Evolutionary conservation across 805 yeast genomes (phyloP).

Genomic region (Candida ipomoeae): DNA sequence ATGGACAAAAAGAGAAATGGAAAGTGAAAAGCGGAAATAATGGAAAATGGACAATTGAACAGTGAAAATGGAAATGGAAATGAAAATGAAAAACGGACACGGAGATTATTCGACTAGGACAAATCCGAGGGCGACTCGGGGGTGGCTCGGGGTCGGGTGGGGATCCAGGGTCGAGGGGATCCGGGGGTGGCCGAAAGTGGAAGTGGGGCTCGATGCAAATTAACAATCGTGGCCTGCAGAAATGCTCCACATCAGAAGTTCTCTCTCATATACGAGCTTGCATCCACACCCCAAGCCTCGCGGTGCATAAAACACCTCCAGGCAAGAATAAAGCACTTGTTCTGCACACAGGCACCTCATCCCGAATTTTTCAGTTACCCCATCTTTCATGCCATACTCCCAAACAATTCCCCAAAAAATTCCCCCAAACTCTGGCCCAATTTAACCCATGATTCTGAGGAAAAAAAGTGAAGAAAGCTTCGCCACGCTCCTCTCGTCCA

Average conservation of each 20-base stretch:
- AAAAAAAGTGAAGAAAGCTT: constrained; percentile 11
- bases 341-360: constrained; percentile 5
- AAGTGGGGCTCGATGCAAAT: too few species aligned
- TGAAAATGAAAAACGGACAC: background rate
- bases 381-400: background rate
- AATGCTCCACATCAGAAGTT: too few species aligned
- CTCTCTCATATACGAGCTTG: background rate
- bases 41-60: background rate
- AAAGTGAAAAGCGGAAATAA: too few species aligned
- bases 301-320: background rate
- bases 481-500: constrained; percentile 7
- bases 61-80: background rate
- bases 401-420: background rate
- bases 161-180: too few species aligned
- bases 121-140: too few species aligned
- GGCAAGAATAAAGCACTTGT: background rate
- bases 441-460: constrained; percentile 7
- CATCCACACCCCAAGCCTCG: background rate
- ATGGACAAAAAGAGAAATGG: background rate
- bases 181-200: too few species aligned
- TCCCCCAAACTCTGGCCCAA: background rate
- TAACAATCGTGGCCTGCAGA: too few species aligned
- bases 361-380: constrained; percentile 1
- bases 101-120: too few species aligned
- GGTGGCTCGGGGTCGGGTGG: too few species aligned